Conservation (phyloP, 2,329 filamentous ascomycete species). For the Sclerotinia sclerotiorum region DNA sequence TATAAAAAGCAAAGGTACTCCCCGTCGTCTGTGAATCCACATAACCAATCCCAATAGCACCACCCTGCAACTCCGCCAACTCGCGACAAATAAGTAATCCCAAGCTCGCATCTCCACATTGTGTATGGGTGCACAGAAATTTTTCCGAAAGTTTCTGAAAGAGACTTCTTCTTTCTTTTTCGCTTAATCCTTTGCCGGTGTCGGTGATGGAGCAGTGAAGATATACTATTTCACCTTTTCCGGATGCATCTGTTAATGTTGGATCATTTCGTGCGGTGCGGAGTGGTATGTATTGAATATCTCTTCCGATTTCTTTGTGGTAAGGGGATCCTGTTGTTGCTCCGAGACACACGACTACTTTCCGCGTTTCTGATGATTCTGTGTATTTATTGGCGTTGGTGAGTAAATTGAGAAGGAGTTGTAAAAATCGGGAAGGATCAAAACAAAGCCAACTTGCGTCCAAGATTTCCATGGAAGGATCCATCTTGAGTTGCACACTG, state of each 20-base stretch:
- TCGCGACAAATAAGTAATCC: slow-evolving; percentile 5
- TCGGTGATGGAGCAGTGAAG: slow-evolving; percentile 12
- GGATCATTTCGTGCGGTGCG: neutral
- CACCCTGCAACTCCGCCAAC: slow-evolving; percentile 11
- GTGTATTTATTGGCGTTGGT: neutral
- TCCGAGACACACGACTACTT: neutral
- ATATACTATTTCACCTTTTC: neutral
- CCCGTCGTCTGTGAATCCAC: neutral
- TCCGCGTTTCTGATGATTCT: neutral
- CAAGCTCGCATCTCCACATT: neutral
- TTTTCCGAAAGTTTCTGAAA: neutral
- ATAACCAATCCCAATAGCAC: neutral
- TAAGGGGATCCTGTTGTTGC: slow-evolving; percentile 1
- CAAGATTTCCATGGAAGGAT: neutral
- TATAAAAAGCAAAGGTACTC: slow-evolving; percentile 4
- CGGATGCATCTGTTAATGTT: neutral
- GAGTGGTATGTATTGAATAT: slow-evolving; percentile 10
- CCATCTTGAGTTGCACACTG: neutral
- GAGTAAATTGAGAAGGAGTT: slow-evolving; percentile 3
- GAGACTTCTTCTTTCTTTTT: neutral
- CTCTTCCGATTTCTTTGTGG: slow-evolving; percentile 1
- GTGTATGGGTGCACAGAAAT: neutral
- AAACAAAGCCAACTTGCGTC: neutral
- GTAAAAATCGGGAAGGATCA: slow-evolving; percentile 13
- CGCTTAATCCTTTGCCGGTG: neutral